Base-by-base conservation (phyloP, 352 stramenopile species). In the Pythium guiyangense region DNA sequence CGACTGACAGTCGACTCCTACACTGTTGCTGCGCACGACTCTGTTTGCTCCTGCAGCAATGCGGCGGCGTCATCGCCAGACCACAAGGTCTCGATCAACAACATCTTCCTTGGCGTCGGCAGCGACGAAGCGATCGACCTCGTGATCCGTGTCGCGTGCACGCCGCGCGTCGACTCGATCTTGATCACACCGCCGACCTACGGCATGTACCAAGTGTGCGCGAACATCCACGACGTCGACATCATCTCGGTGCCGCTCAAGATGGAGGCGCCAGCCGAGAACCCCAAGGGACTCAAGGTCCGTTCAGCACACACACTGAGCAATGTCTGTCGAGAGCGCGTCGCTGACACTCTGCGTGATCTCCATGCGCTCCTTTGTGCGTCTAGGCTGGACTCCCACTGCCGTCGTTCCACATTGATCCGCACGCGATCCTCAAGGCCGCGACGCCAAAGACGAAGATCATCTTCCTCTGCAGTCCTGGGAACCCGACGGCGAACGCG, bases 201-300 rank as follows among this genome's bases (percentile, higher is more conserved):
- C 71, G 96, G 96, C 52, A 99, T 99, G 97, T 99, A 99, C 78
- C 97, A 97, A 60, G 97, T 99, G 42, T 99, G 94, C 65, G 96
- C 96, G 52, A 98, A 98, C 69, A 97, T 99, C 49, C 98, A 99
- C 74, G 96, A 99, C 69, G 96, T 99, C 26, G 67, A 74, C 35
- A 97, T 99, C 63, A 81, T 98, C 46, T 83, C 67, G 1, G 92
- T 96, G 63, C 94, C 96, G 9, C 85, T 99, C 18, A 89, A 86
- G 55, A 57, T 92, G n/a, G 75, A 90, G 40, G 57, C 69, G 22
- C 73, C 76, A 1, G 56, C 51, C 10, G 70, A 76, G 34, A 92
- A 94, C 54, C 74, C 70, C 2, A 83, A 84, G 45, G 81, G 81
- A 25, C 70, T 92, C 51, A 88, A 84, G 59, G 72, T 78, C 3